Conservation (phyloP, 2,329 filamentous ascomycete genomes). For the Domatiomyces globalis region DNA sequence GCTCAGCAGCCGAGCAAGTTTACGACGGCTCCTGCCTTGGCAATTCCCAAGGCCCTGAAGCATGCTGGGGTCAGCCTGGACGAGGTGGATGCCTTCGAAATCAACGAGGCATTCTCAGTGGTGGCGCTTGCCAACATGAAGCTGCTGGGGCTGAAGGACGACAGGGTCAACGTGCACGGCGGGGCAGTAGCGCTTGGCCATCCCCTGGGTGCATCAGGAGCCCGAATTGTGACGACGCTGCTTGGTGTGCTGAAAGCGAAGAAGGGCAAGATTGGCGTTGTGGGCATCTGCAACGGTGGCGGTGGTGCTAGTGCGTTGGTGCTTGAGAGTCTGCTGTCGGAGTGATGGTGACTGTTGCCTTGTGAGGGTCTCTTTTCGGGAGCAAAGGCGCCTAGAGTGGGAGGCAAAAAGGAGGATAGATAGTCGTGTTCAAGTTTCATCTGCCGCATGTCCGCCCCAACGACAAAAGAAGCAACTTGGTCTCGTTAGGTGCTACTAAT, state of each 20-base stretch:
- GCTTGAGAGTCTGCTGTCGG: conserved; percentile 49
- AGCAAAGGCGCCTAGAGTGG: not conserved
- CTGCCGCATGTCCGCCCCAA: too few relatives aligned
- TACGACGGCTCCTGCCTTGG: conserved; percentile 82
- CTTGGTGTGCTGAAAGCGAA: conserved; percentile 79
- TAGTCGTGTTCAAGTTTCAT: too few relatives aligned
- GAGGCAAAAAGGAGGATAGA: too few relatives aligned
- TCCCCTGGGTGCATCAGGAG: conserved; percentile 83
- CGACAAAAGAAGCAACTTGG: not conserved
- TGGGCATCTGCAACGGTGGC: conserved; percentile 95
- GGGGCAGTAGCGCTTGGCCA: conserved; percentile 93
- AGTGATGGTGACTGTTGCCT: not conserved
- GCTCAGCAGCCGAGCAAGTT: conserved; percentile 86
- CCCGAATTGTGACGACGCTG: conserved; percentile 81
- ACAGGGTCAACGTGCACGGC: conserved; percentile 71
- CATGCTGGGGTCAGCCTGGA: conserved; percentile 71
- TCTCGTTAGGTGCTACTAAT: too few relatives aligned
- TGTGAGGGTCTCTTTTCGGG: not conserved
- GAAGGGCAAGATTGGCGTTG: conserved; percentile 84
- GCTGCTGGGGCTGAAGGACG: conserved; percentile 60
- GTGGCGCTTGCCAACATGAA: conserved; percentile 95
- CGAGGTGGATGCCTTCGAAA: conserved; percentile 85
- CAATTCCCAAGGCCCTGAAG: conserved; percentile 93
- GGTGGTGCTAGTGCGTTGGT: conserved; percentile 90
- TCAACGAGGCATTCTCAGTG: conserved; percentile 98